Evolutionary conservation across 306 rosid species (phyloP).

Genomic region (Psophocarpus tetragonolobus): DNA sequence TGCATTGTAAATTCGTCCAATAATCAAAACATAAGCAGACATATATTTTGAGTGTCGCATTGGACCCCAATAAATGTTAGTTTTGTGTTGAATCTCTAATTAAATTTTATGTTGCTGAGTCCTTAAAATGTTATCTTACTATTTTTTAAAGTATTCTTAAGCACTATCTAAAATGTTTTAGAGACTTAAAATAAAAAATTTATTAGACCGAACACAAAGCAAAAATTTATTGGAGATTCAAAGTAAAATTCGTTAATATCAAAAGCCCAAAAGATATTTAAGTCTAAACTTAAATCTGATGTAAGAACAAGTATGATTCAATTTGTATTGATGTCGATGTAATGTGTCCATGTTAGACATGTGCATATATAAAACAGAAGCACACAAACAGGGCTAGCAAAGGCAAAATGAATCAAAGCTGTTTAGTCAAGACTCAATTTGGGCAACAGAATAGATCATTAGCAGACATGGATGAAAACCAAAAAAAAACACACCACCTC

Average conservation of each 20-base stretch:
- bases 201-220: too few relatives aligned
- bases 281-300: background rate
- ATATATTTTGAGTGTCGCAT: too few relatives aligned
- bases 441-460: background rate
- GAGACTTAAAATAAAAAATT: too few relatives aligned
- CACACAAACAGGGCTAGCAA: background rate
- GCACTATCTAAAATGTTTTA: too few relatives aligned
- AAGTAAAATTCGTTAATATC: too few relatives aligned
- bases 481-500: background rate
- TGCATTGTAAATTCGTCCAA: constrained; percentile 30
- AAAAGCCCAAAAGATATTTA: too few relatives aligned
- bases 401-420: background rate
- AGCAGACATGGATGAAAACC: background rate
- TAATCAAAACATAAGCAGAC: background rate
- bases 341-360: background rate
- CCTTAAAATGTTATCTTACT: too few relatives aligned
- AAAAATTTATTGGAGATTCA: too few relatives aligned
- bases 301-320: background rate
- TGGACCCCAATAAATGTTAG: too few relatives aligned
- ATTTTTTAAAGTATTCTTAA: too few relatives aligned
- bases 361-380: background rate
- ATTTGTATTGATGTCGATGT: background rate
- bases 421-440: background rate
- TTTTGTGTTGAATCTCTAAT: too few relatives aligned
- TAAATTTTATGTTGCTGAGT: too few relatives aligned